Percentiles rank a stretch among this genome's conserved stretches.
Evolutionary conservation across 1,284 basidiomycete species (phyloP).

Genomic region (Vanrija humicola): DNA sequence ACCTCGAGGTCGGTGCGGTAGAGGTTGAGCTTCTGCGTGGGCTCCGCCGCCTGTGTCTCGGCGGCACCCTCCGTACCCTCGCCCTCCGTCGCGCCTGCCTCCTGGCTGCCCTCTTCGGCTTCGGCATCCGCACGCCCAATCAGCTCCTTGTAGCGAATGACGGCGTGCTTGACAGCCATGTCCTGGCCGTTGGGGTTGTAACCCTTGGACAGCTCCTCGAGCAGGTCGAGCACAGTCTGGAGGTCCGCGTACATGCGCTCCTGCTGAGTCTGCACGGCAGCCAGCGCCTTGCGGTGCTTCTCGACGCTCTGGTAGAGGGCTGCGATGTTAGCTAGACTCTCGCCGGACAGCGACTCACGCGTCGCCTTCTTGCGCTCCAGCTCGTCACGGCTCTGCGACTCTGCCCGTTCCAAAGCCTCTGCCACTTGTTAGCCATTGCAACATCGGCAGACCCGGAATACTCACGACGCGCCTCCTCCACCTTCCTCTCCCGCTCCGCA

Average conservation of each 20-base stretch:
- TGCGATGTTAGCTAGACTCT: conserved; percentile 44
- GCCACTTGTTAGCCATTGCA: neutral
- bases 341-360: conserved; percentile 55
- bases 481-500: conserved; percentile 59
- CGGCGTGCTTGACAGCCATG: conserved; percentile 96
- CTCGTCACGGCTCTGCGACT: conserved; percentile 36
- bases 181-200: conserved; percentile 98
- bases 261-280: conserved; percentile 68
- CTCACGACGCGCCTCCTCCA: conserved; percentile 41
- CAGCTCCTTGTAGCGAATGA: conserved; percentile 86
- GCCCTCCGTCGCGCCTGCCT: conserved; percentile 42
- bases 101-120: conserved; percentile 44
- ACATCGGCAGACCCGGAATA: neutral
- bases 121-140: conserved; percentile 51
- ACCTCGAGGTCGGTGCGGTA: conserved; percentile 1
- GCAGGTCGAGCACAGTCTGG: conserved; percentile 73
- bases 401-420: conserved; percentile 32
- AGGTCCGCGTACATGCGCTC: conserved; percentile 69
- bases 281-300: conserved; percentile 69
- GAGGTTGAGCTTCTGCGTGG: conserved; percentile 1
- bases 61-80: conserved; percentile 48
- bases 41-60: conserved; percentile 1
- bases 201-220: conserved; percentile 71
- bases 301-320: conserved; percentile 75
- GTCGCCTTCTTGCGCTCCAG: conserved; percentile 78